These are phyloP conservation scores for Cochlearia excelsa DNA, from an alignment of 345 rosid genomes.

Conservation along the genomic window DNA sequence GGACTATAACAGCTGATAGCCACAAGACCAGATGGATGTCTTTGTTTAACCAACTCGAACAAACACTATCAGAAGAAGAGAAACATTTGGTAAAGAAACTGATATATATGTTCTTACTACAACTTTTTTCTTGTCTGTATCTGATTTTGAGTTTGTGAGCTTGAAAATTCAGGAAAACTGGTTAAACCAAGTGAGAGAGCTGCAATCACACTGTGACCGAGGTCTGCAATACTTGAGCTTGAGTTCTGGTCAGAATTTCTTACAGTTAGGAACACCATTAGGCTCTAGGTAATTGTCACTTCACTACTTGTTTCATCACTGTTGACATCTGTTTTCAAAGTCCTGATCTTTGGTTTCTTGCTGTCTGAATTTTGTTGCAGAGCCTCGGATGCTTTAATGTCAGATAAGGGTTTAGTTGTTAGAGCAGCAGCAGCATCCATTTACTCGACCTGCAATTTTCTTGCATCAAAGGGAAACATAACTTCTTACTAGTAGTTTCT, in stretches of 20 bases:
- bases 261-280: slow-evolving; percentile 40
- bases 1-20: slow-evolving; percentile 38
- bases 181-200: slow-evolving; percentile 65
- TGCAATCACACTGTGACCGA: slow-evolving; percentile 69
- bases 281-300: slow-evolving; percentile 33
- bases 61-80: slow-evolving; percentile 79
- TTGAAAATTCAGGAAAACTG: slow-evolving; percentile 63
- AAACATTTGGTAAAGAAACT: slow-evolving; percentile 65
- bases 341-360: slow-evolving; percentile 6
- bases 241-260: slow-evolving; percentile 40
- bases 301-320: slow-evolving; percentile 40
- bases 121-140: slow-evolving; percentile 7
- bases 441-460: slow-evolving; percentile 74
- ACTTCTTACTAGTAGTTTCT: slow-evolving; percentile 24
- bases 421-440: slow-evolving; percentile 95
- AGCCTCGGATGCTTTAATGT: slow-evolving; percentile 38
- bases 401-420: slow-evolving; percentile 65
- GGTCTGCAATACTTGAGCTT: slow-evolving; percentile 63
- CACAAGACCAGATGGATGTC: slow-evolving; percentile 67
- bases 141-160: slow-evolving; percentile 20
- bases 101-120: background rate
- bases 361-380: slow-evolving; percentile 40
- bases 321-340: background rate
- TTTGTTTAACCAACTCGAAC: slow-evolving; percentile 74
- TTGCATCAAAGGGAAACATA: slow-evolving; percentile 60